These are phyloP conservation scores for Poronia punctata DNA, from an alignment of 495 filamentous ascomycete genomes.

Conservation along the genomic window DNA sequence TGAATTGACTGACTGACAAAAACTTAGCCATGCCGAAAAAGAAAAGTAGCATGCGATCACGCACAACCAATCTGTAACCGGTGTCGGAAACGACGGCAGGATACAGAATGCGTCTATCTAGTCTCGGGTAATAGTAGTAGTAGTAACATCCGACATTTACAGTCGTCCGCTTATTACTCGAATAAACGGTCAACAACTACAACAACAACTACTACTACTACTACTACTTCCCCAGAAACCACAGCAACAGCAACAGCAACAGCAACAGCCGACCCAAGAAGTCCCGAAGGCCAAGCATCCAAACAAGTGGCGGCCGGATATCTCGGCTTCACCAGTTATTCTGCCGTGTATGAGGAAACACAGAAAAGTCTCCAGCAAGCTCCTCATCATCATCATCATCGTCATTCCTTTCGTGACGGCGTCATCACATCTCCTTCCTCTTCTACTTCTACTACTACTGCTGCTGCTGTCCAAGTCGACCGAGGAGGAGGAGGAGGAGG, in stretches of 20 bases:
- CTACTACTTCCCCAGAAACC: constrained; percentile 1
- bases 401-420: no score
- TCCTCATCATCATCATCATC: no score
- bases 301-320: constrained; percentile 36
- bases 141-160: no score
- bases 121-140: constrained; percentile 3
- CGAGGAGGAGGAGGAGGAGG: no score
- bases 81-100: constrained; percentile 20
- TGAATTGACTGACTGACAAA: constrained; percentile 6
- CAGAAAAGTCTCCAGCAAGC: constrained; percentile 22
- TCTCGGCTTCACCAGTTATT: constrained; percentile 45
- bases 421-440: no score
- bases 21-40: constrained; percentile 25
- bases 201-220: no score
- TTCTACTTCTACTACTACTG: no score
- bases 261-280: no score
- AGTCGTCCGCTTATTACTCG: no score
- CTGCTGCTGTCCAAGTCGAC: no score
- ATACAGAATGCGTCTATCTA: constrained; percentile 20
- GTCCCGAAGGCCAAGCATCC: constrained; percentile 30
- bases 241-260: no score
- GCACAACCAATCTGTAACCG: constrained; percentile 20
- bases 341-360: constrained; percentile 39
- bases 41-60: constrained; percentile 29
- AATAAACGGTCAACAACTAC: no score